Evolutionary conservation across 768 basidiomycete genomes (phyloP).

Genomic region (Tricholomella constricta): DNA sequence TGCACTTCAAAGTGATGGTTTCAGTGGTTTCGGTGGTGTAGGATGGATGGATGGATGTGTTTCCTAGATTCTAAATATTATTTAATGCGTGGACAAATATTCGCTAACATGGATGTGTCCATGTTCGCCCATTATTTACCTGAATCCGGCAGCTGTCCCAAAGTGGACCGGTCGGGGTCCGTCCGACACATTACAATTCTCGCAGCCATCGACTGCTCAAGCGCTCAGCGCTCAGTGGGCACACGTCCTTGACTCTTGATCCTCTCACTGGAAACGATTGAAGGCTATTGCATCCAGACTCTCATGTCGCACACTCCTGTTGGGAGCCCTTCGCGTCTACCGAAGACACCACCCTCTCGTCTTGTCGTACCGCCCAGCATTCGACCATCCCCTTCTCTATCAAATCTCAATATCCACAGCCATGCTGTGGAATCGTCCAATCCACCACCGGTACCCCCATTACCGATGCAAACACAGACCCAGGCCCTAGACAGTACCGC

Average conservation of each 20-base stretch:
- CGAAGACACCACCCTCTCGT: slow-evolving; percentile 49
- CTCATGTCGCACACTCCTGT: slow-evolving; percentile 33
- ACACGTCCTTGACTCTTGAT: too few relatives aligned
- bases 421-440: slow-evolving; percentile 40
- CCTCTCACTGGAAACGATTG: too few relatives aligned
- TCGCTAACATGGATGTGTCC: too few relatives aligned
- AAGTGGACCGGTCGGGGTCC: too few relatives aligned
- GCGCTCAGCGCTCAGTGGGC: too few relatives aligned
- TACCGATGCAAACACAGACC: slow-evolving; percentile 27
- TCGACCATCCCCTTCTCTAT: slow-evolving; percentile 56
- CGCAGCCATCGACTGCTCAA: too few relatives aligned
- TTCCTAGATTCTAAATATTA: too few relatives aligned
- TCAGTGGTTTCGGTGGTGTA: background rate
- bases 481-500: slow-evolving; percentile 61
- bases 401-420: slow-evolving; percentile 58
- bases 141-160: too few relatives aligned
- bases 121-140: too few relatives aligned
- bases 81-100: too few relatives aligned
- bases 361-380: slow-evolving; percentile 53
- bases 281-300: background rate
- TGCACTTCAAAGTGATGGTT: background rate
- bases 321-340: slow-evolving; percentile 12
- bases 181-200: too few relatives aligned
- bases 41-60: too few relatives aligned
- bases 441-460: slow-evolving; percentile 31